phyloP scores from a whole-genome alignment of 1,284 basidiomycete species.

The Pyrrhoderma noxium region DNA sequence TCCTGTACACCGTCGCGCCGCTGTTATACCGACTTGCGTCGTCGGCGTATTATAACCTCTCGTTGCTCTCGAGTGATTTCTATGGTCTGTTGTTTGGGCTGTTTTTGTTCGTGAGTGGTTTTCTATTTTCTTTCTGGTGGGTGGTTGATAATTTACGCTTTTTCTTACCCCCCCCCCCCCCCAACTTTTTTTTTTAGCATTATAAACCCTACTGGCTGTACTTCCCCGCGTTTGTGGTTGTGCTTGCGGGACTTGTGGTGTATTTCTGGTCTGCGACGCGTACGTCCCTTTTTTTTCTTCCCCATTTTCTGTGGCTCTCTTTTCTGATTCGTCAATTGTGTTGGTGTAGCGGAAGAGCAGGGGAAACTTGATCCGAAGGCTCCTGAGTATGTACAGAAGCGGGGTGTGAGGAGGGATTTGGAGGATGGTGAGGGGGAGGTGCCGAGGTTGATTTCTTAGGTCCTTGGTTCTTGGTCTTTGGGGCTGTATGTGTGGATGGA shows the following conservation, averaged over 20 bases:
- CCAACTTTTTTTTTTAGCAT: constrained; percentile 39
- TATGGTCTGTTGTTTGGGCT: constrained; percentile 76
- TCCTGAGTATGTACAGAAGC: constrained; percentile 50
- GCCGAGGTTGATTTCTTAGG: constrained; percentile 1
- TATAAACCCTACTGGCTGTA: constrained; percentile 79
- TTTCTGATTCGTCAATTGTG: constrained; percentile 2
- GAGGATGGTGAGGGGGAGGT: constrained; percentile 16
- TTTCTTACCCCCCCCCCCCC: neutral
- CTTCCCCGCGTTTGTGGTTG: constrained; percentile 65
- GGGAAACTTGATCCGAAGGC: constrained; percentile 54
- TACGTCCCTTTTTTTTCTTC: constrained; percentile 35
- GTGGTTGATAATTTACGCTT: neutral
- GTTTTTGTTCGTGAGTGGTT: constrained; percentile 24
- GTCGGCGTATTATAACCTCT: constrained; percentile 77
- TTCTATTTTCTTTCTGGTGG: constrained; percentile 41
- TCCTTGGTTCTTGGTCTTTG: too few relatives aligned
- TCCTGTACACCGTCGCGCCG: constrained; percentile 80
- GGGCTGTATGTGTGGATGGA: too few relatives aligned
- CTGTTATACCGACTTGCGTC: constrained; percentile 77
- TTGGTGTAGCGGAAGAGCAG: constrained; percentile 61
- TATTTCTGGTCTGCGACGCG: constrained; percentile 81
- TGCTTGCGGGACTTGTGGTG: constrained; percentile 63
- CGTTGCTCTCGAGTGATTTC: constrained; percentile 77
- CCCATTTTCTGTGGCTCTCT: neutral
- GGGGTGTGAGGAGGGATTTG: constrained; percentile 19